These are phyloP conservation scores for Globisporangium takayamanum DNA, from an alignment of 352 stramenopile genomes.

Conservation along the genomic window DNA sequence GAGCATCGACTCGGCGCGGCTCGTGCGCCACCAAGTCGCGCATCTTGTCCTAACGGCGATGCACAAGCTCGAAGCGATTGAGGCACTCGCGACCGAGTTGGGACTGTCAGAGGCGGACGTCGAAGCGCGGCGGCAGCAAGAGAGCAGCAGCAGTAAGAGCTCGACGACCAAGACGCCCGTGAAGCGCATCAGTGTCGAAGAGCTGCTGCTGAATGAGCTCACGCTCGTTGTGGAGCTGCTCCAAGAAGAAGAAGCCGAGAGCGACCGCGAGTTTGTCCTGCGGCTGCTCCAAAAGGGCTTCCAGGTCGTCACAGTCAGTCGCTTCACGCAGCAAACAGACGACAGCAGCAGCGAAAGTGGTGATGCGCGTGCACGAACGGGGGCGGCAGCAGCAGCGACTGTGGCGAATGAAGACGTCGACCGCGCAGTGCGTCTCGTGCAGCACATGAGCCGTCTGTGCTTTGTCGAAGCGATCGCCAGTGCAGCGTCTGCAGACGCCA, in stretches of 20 bases:
- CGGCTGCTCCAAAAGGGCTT: conserved; percentile 56
- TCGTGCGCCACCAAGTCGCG: conserved; percentile 47
- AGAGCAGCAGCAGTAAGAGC: conserved; percentile 14
- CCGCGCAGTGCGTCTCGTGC: conserved; percentile 10
- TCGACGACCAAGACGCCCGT: background rate
- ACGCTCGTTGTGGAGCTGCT: conserved; percentile 65
- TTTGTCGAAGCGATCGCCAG: conserved; percentile 19
- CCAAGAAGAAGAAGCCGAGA: conserved; percentile 33
- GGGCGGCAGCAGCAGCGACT: background rate
- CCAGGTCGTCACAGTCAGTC: conserved; percentile 28
- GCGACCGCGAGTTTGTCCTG: conserved; percentile 46
- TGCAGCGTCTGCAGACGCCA: background rate
- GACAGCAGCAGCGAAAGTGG: background rate
- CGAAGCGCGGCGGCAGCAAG: conserved; percentile 34
- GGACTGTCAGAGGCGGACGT: conserved; percentile 58
- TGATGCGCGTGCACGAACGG: background rate
- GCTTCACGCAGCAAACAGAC: background rate
- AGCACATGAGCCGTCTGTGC: conserved; percentile 34
- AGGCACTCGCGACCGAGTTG: conserved; percentile 49
- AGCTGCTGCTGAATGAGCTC: conserved; percentile 49
- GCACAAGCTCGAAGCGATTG: conserved; percentile 47
- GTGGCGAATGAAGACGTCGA: background rate
- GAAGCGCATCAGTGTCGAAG: conserved; percentile 22
- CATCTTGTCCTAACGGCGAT: conserved; percentile 41
- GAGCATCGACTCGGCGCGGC: conserved; percentile 4